Evolutionary conservation across 805 yeast genomes (phyloP).

Genomic region (Starmerella apis): DNA sequence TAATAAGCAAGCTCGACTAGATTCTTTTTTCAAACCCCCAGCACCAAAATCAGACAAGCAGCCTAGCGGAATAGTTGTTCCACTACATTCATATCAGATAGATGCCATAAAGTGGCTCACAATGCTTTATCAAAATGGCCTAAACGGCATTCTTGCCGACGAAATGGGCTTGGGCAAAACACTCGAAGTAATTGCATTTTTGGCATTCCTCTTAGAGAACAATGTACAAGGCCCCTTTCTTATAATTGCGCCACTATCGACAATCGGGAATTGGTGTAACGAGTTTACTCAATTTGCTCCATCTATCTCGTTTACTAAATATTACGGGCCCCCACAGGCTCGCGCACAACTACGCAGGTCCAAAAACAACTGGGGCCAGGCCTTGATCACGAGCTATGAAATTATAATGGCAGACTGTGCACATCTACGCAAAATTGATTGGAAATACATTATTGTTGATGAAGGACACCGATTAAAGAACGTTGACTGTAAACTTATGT

Average conservation of each 20-base stretch:
- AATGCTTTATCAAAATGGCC: slow-evolving; percentile 81
- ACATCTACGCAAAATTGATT: slow-evolving; percentile 42
- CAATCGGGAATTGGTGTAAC: slow-evolving; percentile 71
- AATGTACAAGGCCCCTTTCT: slow-evolving; percentile 78
- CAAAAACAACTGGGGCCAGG: slow-evolving; percentile 33
- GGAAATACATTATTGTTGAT: slow-evolving; percentile 85
- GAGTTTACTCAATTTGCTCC: slow-evolving; percentile 75
- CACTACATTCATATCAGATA: slow-evolving; percentile 70
- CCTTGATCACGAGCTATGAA: slow-evolving; percentile 76
- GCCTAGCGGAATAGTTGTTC: slow-evolving; percentile 48
- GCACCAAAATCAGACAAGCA: slow-evolving; percentile 32
- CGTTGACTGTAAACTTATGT: slow-evolving; percentile 63
- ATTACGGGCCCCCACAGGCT: slow-evolving; percentile 53
- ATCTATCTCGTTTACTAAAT: slow-evolving; percentile 43
- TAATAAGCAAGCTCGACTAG: slow-evolving; percentile 2
- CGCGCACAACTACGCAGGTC: slow-evolving; percentile 38
- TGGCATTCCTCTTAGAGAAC: slow-evolving; percentile 66
- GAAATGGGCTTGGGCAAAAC: slow-evolving; percentile 98
- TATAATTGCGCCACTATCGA: slow-evolving; percentile 88
- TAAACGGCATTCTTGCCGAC: slow-evolving; percentile 91
- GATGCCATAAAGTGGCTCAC: slow-evolving; percentile 88
- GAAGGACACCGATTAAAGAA: slow-evolving; percentile 93
- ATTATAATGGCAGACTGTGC: slow-evolving; percentile 58
- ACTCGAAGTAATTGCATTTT: slow-evolving; percentile 69
- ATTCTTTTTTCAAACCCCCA: slow-evolving; percentile 21